A percentile compares a stretch with the other conserved stretches of the same genome.
These are phyloP conservation scores for Mrakiaceae sp. DNA, from an alignment of 1,284 basidiomycete species.

Conservation along the genomic window DNA sequence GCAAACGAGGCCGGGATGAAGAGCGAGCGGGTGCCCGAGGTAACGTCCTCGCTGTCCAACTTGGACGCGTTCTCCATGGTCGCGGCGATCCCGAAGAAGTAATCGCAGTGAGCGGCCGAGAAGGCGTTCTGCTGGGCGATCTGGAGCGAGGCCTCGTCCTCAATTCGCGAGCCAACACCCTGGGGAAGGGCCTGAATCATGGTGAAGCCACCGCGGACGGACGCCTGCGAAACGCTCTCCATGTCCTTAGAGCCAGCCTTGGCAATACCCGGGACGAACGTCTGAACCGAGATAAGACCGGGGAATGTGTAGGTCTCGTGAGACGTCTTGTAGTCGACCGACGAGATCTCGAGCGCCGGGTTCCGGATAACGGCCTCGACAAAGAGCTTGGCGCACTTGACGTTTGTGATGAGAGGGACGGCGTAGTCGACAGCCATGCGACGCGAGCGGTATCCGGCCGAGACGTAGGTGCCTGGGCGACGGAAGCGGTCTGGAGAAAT, in stretches of 20 bases:
- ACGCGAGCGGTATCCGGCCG: conserved; percentile 91
- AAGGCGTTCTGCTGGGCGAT: conserved; percentile 53
- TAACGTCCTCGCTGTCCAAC: conserved; percentile 57
- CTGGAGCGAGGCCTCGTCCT: conserved; percentile 58
- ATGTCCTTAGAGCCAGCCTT: conserved; percentile 53
- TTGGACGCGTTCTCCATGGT: conserved; percentile 53
- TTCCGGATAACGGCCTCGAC: conserved; percentile 88
- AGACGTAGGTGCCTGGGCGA: conserved; percentile 90
- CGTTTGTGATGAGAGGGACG: conserved; percentile 93
- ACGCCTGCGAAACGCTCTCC: conserved; percentile 58
- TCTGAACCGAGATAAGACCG: conserved; percentile 77
- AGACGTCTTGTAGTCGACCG: conserved; percentile 89
- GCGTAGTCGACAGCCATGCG: conserved; percentile 99
- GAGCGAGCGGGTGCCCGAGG: conserved; percentile 66
- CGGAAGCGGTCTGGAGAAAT: conserved; percentile 60
- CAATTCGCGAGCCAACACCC: conserved; percentile 50
- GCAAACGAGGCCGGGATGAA: conserved; percentile 66
- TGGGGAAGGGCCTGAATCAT: conserved; percentile 66
- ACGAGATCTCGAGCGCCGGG: conserved; percentile 72
- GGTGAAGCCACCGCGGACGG: conserved; percentile 77
- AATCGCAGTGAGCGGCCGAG: conserved; percentile 67
- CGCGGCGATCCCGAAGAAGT: conserved; percentile 67
- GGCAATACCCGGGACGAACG: conserved; percentile 67
- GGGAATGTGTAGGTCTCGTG: conserved; percentile 85
- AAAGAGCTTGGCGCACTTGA: conserved; percentile 96